Evolutionary conservation across 768 basidiomycete genomes (phyloP).

Genomic region (Nidularia pulvinata): DNA sequence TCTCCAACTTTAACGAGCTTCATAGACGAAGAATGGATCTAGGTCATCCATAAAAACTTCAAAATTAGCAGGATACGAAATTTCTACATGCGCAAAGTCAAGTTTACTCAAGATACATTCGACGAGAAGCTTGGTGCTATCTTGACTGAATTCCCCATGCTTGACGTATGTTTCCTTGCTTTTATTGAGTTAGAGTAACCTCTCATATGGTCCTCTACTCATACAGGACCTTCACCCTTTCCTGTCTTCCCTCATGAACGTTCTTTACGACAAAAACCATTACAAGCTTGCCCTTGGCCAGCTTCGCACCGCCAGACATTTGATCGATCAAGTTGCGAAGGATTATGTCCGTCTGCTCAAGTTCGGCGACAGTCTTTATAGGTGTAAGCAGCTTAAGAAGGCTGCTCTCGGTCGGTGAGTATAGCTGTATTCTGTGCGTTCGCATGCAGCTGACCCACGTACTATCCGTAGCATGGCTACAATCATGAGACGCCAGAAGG

Average conservation of each 20-base stretch:
- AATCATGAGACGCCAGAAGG: slow-evolving; percentile 98
- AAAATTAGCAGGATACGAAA: slow-evolving; percentile 99
- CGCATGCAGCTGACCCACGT: neutral
- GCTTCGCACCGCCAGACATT: slow-evolving; percentile 91
- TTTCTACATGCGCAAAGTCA: slow-evolving; percentile 99
- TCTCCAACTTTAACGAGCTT: neutral
- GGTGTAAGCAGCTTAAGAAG: slow-evolving; percentile 98
- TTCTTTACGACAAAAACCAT: slow-evolving; percentile 99
- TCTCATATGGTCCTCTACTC: neutral
- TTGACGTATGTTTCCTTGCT: slow-evolving; percentile 69
- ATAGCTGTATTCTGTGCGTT: neutral
- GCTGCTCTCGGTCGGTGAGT: slow-evolving; percentile 95
- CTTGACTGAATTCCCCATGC: slow-evolving; percentile 94
- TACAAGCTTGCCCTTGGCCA: slow-evolving; percentile 99
- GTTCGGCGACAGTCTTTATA: slow-evolving; percentile 96
- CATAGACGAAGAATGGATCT: slow-evolving; percentile 2
- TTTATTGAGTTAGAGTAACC: slow-evolving; percentile 19
- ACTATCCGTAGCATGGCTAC: slow-evolving; percentile 83
- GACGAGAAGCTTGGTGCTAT: slow-evolving; percentile 95
- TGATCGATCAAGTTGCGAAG: slow-evolving; percentile 96
- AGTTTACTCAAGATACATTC: slow-evolving; percentile 96
- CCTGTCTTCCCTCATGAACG: slow-evolving; percentile 94
- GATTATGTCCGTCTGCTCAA: slow-evolving; percentile 97
- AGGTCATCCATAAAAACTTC: slow-evolving; percentile 99
- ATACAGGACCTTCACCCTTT: slow-evolving; percentile 90